Percentiles rank a stretch among this genome's conserved stretches.
Evolutionary conservation across 2,329 filamentous ascomycete species (phyloP).

Genomic region (Talaromyces islandicus): DNA sequence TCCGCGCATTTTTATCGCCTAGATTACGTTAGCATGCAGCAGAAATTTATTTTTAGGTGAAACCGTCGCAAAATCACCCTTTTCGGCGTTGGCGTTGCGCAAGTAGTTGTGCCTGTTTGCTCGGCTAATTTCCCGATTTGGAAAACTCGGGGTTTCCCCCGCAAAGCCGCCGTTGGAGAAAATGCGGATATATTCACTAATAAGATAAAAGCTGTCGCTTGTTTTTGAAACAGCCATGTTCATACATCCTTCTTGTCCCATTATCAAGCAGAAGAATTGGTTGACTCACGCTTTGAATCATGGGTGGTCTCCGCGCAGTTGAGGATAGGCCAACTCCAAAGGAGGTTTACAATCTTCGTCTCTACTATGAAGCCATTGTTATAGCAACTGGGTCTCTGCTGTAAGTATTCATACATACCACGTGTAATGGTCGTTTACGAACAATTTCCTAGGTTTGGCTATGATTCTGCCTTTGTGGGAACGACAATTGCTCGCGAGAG

Average conservation of each 20-base stretch:
- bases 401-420: constrained; percentile 16
- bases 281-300: neutral
- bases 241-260: neutral
- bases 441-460: constrained; percentile 36
- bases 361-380: constrained; percentile 45
- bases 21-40: neutral
- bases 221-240: neutral
- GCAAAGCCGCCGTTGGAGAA: neutral
- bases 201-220: too few relatives aligned
- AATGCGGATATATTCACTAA: neutral
- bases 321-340: constrained; percentile 52
- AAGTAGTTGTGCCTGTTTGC: neutral
- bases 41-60: neutral
- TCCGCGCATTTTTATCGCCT: neutral
- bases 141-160: neutral
- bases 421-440: neutral
- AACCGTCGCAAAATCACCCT: neutral
- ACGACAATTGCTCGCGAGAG: constrained; percentile 66
- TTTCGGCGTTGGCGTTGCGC: neutral
- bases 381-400: constrained; percentile 45
- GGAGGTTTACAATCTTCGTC: constrained; percentile 50
- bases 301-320: constrained; percentile 36
- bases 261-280: neutral
- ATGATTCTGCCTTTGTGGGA: constrained; percentile 72
- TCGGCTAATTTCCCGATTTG: neutral